A percentile compares a stretch with the other conserved stretches of the same genome.
These are phyloP conservation scores for Leptographium wingfieldii DNA, from an alignment of 2,329 filamentous ascomycete species.

Conservation along the genomic window DNA sequence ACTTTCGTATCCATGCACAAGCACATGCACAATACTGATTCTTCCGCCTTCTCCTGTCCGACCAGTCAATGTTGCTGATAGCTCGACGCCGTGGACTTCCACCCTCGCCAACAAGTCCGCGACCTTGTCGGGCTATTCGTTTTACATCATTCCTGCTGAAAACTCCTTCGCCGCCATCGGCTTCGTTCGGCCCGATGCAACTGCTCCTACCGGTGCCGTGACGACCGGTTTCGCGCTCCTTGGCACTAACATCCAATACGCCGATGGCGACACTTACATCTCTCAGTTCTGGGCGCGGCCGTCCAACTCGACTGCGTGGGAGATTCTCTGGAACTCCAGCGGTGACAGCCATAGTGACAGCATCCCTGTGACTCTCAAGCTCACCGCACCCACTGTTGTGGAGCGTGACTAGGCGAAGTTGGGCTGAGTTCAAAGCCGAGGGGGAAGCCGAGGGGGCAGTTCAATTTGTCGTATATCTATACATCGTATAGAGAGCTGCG, in stretches of 20 bases:
- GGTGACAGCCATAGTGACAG: neutral
- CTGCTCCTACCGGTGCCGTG: neutral
- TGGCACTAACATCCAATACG: neutral
- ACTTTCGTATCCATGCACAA: neutral
- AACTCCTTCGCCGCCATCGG: neutral
- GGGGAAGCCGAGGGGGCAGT: neutral
- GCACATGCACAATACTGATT: neutral
- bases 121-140: neutral
- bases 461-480: neutral
- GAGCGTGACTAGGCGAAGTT: neutral
- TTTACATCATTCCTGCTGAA: neutral
- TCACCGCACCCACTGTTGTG: neutral
- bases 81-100: neutral
- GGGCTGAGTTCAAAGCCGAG: neutral
- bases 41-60: neutral
- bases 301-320: neutral
- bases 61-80: neutral
- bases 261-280: neutral
- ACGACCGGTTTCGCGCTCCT: neutral
- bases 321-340: neutral
- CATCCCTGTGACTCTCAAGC: neutral
- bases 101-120: neutral
- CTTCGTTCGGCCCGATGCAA: neutral
- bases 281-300: neutral
- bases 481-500: too few species aligned